Evolutionary conservation across 441 rosid genomes (phyloP).

Genomic region (Macaranga tanarius): DNA sequence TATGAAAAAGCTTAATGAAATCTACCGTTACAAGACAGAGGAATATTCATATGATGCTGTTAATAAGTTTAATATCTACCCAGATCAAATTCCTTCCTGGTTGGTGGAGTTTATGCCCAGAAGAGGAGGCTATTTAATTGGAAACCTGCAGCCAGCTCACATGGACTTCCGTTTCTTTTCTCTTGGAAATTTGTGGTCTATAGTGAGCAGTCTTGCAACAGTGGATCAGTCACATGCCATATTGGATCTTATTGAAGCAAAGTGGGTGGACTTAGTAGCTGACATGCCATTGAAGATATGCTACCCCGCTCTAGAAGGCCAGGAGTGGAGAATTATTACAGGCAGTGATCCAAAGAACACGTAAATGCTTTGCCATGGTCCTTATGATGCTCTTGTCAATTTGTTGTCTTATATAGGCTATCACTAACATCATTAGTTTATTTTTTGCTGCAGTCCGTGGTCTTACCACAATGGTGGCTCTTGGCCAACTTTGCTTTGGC

Average conservation of each 20-base stretch:
- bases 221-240: constrained; percentile 40
- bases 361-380: constrained; percentile 22
- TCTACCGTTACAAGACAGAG: constrained; percentile 44
- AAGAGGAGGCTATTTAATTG: constrained; percentile 45
- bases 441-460: constrained; percentile 29
- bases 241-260: constrained; percentile 45
- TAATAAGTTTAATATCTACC: constrained; percentile 87
- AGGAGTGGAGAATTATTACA: constrained; percentile 44
- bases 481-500: constrained; percentile 31
- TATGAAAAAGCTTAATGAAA: constrained; percentile 39
- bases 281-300: constrained; percentile 44
- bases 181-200: constrained; percentile 46
- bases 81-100: constrained; percentile 54
- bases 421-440: background rate
- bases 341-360: constrained; percentile 49
- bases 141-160: constrained; percentile 49
- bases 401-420: background rate
- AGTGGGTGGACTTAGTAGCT: constrained; percentile 40
- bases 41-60: constrained; percentile 90
- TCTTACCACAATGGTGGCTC: constrained; percentile 32
- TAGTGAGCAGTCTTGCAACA: constrained; percentile 42
- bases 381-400: background rate
- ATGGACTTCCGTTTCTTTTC: constrained; percentile 51
- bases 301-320: constrained; percentile 44
- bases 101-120: constrained; percentile 42